A percentile compares a stretch with the other conserved stretches of the same genome.
Evolutionary conservation across 257 asterid species (phyloP).

Genomic region (Catharanthus roseus): DNA sequence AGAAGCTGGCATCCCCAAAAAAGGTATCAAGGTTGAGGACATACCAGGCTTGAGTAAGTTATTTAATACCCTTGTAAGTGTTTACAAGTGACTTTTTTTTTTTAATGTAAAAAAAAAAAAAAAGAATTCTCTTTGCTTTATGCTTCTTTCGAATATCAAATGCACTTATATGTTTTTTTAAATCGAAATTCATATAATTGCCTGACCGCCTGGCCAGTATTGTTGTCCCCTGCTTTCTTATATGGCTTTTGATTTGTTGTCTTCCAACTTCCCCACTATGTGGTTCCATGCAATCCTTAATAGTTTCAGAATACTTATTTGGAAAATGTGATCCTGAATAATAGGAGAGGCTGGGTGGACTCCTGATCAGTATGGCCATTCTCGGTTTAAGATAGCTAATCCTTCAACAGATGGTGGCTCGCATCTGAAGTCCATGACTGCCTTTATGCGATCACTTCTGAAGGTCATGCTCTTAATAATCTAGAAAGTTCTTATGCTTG

Average conservation of each 20-base stretch:
- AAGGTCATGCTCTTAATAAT: slow-evolving; percentile 42
- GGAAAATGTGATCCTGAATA: slow-evolving; percentile 24
- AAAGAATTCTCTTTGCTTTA: not conserved
- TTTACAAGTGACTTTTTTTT: not conserved
- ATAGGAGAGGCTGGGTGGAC: slow-evolving; percentile 98
- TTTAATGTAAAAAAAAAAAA: too few species aligned
- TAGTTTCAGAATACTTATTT: slow-evolving; percentile 16
- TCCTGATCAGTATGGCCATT: slow-evolving; percentile 90
- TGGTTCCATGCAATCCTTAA: slow-evolving; percentile 2
- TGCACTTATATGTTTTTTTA: not conserved
- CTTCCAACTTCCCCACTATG: not conserved
- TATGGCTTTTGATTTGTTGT: not conserved
- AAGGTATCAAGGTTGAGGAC: slow-evolving; percentile 72
- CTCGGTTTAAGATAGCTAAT: slow-evolving; percentile 62
- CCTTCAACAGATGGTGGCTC: slow-evolving; percentile 56
- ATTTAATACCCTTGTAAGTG: slow-evolving; percentile 17
- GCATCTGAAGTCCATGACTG: slow-evolving; percentile 71
- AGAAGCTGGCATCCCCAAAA: slow-evolving; percentile 93
- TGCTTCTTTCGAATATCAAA: not conserved
- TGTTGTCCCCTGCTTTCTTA: not conserved
- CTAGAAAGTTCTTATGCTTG: not conserved
- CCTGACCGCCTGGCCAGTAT: not conserved
- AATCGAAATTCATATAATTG: not conserved
- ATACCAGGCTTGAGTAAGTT: slow-evolving; percentile 93
- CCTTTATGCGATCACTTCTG: slow-evolving; percentile 86